Base-by-base conservation (phyloP, 2,329 filamentous ascomycete genomes). In the Cladophialophora carrionii region DNA sequence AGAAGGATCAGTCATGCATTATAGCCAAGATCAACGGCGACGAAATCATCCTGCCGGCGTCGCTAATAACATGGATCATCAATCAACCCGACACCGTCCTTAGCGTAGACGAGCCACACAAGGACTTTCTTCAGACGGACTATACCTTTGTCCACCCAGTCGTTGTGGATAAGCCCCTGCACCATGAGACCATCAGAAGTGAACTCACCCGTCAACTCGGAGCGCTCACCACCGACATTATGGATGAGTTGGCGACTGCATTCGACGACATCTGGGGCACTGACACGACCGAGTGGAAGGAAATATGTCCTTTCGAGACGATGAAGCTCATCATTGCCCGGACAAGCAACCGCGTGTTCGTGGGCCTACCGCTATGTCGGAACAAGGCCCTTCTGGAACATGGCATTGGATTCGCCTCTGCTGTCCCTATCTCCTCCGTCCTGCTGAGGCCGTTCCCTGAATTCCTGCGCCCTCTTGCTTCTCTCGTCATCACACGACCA, bases 401-500 rank as follows among this genome's bases (percentile, higher is more conserved):
- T 60, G 82, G 83, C 70, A 74, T 82, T 7, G 73, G 74, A 29
- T 87, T 86, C 65, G 82, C 83, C 34, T 78, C 82, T 64, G 79
- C 79, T 57, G 79, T 85, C 2, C 71, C 85, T 1, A 71, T 81
- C 52, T 80, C 80, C 63, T 76, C 76, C 63, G 75, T 82, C 53
- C 66, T 83, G 17, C 75, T 84, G n/a, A 76, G 76, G 67, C 73
- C 84, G 62, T 74, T 83, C 1, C 83, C 84, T 0, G 74, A 75
- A 7, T 73, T 81, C 1, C 71, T 86, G 2, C 81, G 84, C 26
- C 82, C 83, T 0, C 65, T 87, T 1, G 61, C 85, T 81, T 82
- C 9, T 78, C 74, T 2, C 69, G 85, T 0, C 68, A 82, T 24
- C 71, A 79, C 3, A 69, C 31, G 85, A 0, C 74, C 78, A 1